Conservation (phyloP, 306 rosid genomes). For the Castanea mollissima region DNA sequence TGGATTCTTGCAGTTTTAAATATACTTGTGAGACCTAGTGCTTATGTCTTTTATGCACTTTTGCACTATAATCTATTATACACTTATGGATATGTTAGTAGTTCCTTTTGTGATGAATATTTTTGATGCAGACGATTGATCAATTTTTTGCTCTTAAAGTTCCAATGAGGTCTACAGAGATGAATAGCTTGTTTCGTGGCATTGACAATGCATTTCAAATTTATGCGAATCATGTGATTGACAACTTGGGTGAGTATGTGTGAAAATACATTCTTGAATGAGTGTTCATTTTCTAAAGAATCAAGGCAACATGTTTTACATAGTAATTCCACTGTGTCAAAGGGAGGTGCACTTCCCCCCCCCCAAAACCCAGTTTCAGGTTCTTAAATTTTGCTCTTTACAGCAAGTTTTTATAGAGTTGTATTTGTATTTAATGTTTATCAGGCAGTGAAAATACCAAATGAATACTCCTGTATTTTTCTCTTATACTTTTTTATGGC, state of each 20-base stretch:
- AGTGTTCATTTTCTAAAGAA: not conserved
- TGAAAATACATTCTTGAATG: slow-evolving; percentile 9
- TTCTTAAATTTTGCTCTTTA: not conserved
- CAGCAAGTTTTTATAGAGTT: not conserved
- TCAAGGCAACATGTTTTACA: not conserved
- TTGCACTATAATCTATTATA: not conserved
- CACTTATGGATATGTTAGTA: not conserved
- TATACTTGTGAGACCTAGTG: not conserved
- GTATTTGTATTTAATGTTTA: not conserved
- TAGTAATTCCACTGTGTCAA: slow-evolving; percentile 13
- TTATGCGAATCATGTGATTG: slow-evolving; percentile 66
- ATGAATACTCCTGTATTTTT: too few species aligned
- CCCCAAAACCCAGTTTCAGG: not conserved
- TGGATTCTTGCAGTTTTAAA: not conserved
- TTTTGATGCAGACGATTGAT: slow-evolving; percentile 80
- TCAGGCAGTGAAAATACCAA: not conserved
- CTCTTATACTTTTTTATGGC: too few species aligned
- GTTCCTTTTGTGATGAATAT: slow-evolving; percentile 20
- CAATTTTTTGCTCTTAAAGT: slow-evolving; percentile 92
- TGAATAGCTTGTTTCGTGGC: slow-evolving; percentile 87
- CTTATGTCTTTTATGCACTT: not conserved
- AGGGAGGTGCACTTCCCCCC: not conserved
- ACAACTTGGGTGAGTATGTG: slow-evolving; percentile 64
- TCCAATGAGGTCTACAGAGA: slow-evolving; percentile 91
- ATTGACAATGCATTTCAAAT: slow-evolving; percentile 94